Evolutionary conservation across 139 green algal species (phyloP), one percentile per base, ranked within the genome.

Genomic region (Edaphochlamys debaryana): DNA sequence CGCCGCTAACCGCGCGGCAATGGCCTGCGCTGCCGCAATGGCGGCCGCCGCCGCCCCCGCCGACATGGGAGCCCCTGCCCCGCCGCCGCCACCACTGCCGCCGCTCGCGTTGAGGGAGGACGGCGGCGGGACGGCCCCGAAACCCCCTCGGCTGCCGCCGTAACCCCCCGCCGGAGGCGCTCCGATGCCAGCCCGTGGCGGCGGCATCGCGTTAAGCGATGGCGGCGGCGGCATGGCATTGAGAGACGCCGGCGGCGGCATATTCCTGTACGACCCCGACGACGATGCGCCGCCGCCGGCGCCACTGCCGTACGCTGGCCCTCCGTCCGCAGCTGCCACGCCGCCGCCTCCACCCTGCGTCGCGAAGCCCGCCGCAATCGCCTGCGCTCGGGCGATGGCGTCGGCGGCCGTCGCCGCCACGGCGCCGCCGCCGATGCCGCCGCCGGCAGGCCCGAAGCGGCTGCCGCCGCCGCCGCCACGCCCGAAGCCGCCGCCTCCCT

Each of bases 1-100:
- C n/a, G n/a, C n/a, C n/a, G n/a, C n/a, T n/a, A n/a, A n/a, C n/a
- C n/a, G n/a, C n/a, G n/a, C n/a, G n/a, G n/a, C n/a, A n/a, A n/a
- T n/a, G n/a, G n/a, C n/a, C n/a, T n/a, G n/a, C n/a, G n/a, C n/a
- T n/a, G n/a, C n/a, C n/a, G n/a, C n/a, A n/a, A n/a, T n/a, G n/a
- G n/a, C n/a, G n/a, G n/a, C n/a, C n/a, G n/a, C n/a, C n/a, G n/a
- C n/a, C n/a, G n/a, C n/a, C n/a, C n/a, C n/a, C n/a, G n/a, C n/a
- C n/a, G n/a, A n/a, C n/a, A n/a, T n/a, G n/a, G n/a, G n/a, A n/a
- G n/a, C n/a, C n/a, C n/a, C n/a, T n/a, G n/a, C n/a, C n/a, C n/a
- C n/a, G 91, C 91, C 41, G 79, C 79, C 25, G 75, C 85, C n/a
- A 89, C 79, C 13, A 85, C 85, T 23, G 71, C 66, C 23, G 79